These are phyloP conservation scores for Diplotaxis tenuifolia DNA, from an alignment of 345 rosid species.

Conservation along the genomic window DNA sequence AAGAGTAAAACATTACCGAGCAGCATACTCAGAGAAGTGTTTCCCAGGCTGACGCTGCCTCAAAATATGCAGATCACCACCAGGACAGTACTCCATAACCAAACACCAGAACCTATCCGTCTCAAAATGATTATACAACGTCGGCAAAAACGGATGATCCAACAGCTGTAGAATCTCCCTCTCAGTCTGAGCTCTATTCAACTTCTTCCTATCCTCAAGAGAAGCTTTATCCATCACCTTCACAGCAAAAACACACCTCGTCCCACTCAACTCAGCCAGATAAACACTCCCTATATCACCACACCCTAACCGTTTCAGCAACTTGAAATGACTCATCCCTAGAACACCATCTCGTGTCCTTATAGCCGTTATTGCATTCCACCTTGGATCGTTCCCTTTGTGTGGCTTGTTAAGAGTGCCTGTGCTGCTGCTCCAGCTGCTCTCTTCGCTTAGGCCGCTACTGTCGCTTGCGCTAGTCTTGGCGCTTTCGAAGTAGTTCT, in stretches of 20 bases:
- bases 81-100: slow-evolving; percentile 98
- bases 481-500: slow-evolving; percentile 71
- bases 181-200: slow-evolving; percentile 94
- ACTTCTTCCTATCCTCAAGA: slow-evolving; percentile 89
- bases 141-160: slow-evolving; percentile 97
- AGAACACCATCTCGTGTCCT: slow-evolving; percentile 81
- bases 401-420: slow-evolving; percentile 94
- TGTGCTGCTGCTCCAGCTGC: slow-evolving; percentile 91
- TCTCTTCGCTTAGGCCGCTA: slow-evolving; percentile 88
- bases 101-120: slow-evolving; percentile 94
- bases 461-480: slow-evolving; percentile 83
- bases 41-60: slow-evolving; percentile 97
- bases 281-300: slow-evolving; percentile 99
- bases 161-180: slow-evolving; percentile 92
- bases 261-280: slow-evolving; percentile 87
- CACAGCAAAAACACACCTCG: slow-evolving; percentile 90
- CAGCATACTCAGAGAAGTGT: slow-evolving; percentile 96
- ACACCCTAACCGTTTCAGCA: slow-evolving; percentile 91
- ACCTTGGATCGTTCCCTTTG: slow-evolving; percentile 96
- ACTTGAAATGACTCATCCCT: slow-evolving; percentile 93
- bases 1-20: slow-evolving; percentile 58
- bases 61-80: slow-evolving; percentile 92
- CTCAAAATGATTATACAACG: slow-evolving; percentile 92
- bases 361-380: slow-evolving; percentile 91
- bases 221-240: slow-evolving; percentile 99